phyloP scores from a whole-genome alignment of 1,284 basidiomycete species.

The Ustanciosporium gigantosporum region DNA sequence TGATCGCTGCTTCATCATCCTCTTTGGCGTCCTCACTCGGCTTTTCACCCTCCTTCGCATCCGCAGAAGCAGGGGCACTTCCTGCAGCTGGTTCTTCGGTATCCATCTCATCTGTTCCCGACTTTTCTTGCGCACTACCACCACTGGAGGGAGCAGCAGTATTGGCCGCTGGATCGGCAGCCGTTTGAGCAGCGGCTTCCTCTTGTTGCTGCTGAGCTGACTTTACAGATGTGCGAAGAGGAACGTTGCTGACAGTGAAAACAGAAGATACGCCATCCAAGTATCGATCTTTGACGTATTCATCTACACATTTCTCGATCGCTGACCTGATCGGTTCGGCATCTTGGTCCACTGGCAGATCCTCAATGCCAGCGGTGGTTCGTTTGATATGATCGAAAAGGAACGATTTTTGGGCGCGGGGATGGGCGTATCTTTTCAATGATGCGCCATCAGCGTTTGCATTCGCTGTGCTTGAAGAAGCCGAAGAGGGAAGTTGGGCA shows the following conservation, averaged over 20 bases:
- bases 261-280: slow-evolving; percentile 47
- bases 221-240: slow-evolving; percentile 2
- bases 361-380: slow-evolving; percentile 16
- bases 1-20: background rate
- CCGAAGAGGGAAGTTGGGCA: slow-evolving; percentile 4
- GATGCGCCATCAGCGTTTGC: background rate
- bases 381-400: slow-evolving; percentile 33
- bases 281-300: slow-evolving; percentile 51
- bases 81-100: slow-evolving; percentile 6
- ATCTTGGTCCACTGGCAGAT: slow-evolving; percentile 2
- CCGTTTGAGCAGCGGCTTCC: slow-evolving; percentile 11
- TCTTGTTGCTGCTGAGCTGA: background rate
- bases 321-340: slow-evolving; percentile 20
- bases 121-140: too few relatives aligned
- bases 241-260: slow-evolving; percentile 22
- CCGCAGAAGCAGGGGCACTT: background rate
- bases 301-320: slow-evolving; percentile 34
- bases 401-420: slow-evolving; percentile 21
- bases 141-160: slow-evolving; percentile 9
- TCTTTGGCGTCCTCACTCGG: too few relatives aligned
- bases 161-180: slow-evolving; percentile 17
- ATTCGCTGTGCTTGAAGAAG: background rate
- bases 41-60: slow-evolving; percentile 1
- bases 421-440: slow-evolving; percentile 27
- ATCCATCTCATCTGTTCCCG: slow-evolving; percentile 3